These are phyloP conservation scores for Stagonosporopsis chrysanthemi DNA, from an alignment of 2,329 filamentous ascomycete genomes.

Conservation along the genomic window DNA sequence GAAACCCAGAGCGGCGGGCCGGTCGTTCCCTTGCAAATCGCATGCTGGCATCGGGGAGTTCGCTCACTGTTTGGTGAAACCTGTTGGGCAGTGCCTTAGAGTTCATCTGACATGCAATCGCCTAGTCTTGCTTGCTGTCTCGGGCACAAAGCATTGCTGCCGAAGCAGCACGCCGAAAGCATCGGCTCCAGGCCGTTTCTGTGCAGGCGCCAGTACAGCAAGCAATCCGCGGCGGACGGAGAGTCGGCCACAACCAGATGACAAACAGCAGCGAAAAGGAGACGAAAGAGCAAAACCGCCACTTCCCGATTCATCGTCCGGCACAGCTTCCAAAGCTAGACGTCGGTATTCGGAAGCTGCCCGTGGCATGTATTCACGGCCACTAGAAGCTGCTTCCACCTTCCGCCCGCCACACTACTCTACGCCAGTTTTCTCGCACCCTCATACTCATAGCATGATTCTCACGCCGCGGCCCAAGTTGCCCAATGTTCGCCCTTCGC, in stretches of 20 bases:
- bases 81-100: not conserved
- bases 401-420: constrained; percentile 15
- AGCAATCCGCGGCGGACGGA: not conserved
- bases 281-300: not conserved
- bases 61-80: constrained; percentile 3
- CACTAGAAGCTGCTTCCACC: constrained; percentile 31
- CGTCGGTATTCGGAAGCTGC: constrained; percentile 8
- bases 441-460: not conserved
- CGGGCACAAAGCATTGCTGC: not conserved
- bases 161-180: not conserved
- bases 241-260: constrained; percentile 18
- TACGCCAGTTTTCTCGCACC: constrained; percentile 9
- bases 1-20: constrained; percentile 27
- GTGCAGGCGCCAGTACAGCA: not conserved
- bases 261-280: constrained; percentile 6
- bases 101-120: not conserved
- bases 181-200: not conserved
- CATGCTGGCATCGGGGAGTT: constrained; percentile 13
- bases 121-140: not conserved
- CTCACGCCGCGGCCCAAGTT: constrained; percentile 20
- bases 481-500: constrained; percentile 5
- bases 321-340: constrained; percentile 14
- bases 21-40: constrained; percentile 30
- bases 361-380: constrained; percentile 21
- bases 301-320: not conserved